phyloP scores from a whole-genome alignment of 177 flowering plant species.

The Tripterygium wilfordii region DNA sequence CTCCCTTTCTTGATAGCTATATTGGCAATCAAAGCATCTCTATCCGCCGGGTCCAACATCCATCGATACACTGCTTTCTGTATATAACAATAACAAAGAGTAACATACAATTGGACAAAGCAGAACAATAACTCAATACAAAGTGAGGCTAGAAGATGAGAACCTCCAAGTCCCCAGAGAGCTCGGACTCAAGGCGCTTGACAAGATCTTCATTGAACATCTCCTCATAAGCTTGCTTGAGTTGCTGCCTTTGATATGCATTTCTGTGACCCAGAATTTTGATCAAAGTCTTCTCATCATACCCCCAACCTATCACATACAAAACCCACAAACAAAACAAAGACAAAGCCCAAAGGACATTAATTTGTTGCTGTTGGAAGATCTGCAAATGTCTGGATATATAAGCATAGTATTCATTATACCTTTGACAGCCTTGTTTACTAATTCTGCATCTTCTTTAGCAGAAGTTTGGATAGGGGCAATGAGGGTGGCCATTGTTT shows the following conservation, averaged over 20 bases:
- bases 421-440: conserved; percentile 66
- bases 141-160: not conserved
- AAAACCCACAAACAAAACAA: not conserved
- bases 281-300: conserved; percentile 67
- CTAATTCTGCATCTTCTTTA: conserved; percentile 57
- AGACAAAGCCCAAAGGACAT: not conserved
- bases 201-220: conserved; percentile 59
- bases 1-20: conserved; percentile 36
- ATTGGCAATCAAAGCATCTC: conserved; percentile 66
- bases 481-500: conserved; percentile 57
- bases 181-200: conserved; percentile 70
- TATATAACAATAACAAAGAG: not conserved
- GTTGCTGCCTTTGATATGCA: conserved; percentile 56
- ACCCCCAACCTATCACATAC: conserved; percentile 56
- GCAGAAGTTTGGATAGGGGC: conserved; percentile 38
- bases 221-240: conserved; percentile 55
- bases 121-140: not conserved
- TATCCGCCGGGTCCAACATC: conserved; percentile 64
- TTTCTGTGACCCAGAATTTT: conserved; percentile 61
- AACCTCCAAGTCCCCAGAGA: conserved; percentile 79
- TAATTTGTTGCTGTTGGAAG: no score
- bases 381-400: not conserved
- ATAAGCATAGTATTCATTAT: not conserved
- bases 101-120: not conserved
- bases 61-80: conserved; percentile 81